Evolutionary conservation across 495 filamentous ascomycete genomes (phyloP), one percentile per base, ranked within the genome.

Genomic region (Hypoxylon intermedium): DNA sequence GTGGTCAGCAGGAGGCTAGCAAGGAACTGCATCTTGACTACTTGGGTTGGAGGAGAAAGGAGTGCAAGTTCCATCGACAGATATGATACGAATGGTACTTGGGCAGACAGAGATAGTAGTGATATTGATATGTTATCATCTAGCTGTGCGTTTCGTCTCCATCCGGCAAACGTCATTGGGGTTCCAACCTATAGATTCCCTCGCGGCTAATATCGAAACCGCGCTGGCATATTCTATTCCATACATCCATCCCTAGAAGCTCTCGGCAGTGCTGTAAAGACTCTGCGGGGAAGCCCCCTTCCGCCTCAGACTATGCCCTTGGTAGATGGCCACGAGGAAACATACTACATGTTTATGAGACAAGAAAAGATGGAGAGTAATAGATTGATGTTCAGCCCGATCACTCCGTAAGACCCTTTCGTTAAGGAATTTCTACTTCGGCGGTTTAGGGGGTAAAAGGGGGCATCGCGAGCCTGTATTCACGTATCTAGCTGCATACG

Each of bases 21-120:
- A 18, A 74, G 46, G 9, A 73, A 51, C 47, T 71, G 36, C 66
- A 72, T 73, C 6, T 53, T 69, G 36, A 30, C 19, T 1, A 12
- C 9, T 59, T 60, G 13, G 20, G 9, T 38, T 23, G 13, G 13
- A 44, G 41, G 31, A 26, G 12, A 50, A 31, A 46, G 15, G 42
- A 33, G 40, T 7, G 11, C 5, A 12, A 45, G 9, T 18, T 5
- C 6, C 24, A 5, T 12, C 6, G 23, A 53, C 0, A 6, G 9
- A 16, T 6, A 40, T 9, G 19, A 18, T 20, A 9, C 30, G 28
- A n/a, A 42, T 15, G 3, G 19, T 40, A 26, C 6, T 36, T 15
- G 0, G 16, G 9, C 6, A 38, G 13, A 19, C 5, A 40, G 21
- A 41, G 15, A 20, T 34, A 28, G 47, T 58, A 48, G 61, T 60